Base-by-base conservation (phyloP, 345 rosid species). In the Pistacia atlantica region DNA sequence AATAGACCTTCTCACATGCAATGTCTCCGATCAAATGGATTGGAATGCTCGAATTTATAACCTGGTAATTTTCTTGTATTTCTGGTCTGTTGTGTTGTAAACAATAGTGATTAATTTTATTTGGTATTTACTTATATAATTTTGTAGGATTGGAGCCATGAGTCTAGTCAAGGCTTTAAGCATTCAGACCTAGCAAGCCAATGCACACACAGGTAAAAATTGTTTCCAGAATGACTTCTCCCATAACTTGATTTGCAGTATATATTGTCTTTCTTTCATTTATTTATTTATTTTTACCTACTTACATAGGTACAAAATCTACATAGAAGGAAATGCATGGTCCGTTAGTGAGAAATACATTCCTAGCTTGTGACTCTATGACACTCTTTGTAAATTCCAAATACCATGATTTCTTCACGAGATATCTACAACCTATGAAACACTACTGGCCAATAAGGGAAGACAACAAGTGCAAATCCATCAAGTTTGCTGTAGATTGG, bases 401-500 rank as follows among this genome's bases (percentile, higher is more conserved):
- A 33, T 89, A 22, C 77, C 69, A 87, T 60, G 92, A 89, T 66
- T 89, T 89, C 85, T 89, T 87, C 87, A 67, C 78, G 13, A 75
- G 90, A 69, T 62, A 87, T 75, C 71, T 89, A 57, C 80, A 77
- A 4, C 92, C 92, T 25, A 37, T 87, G 71, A 71, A 78, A 33
- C 89, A 89, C 52, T 92, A 92, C 80, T 92, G 97, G 97, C 97
- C 97, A 7, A 83, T 92, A 62, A 83, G 80, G 17, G 84, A 77
- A 1, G 67, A 84, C 3, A 87, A 86, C 63, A 92, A 88, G 81
- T 89, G 97, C 80, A 78, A 80, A 75, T 87, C 91, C 78, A 82
- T 93, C 79, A 88, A 91, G 79, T 93, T 91, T 81, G 94, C 97
- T 6, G 97, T 91, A 42, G 89, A 91, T 31, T 91, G 97, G 97